These are phyloP conservation scores for Dryadomyces quercivorus DNA, from an alignment of 2,329 filamentous ascomycete genomes.

Conservation along the genomic window DNA sequence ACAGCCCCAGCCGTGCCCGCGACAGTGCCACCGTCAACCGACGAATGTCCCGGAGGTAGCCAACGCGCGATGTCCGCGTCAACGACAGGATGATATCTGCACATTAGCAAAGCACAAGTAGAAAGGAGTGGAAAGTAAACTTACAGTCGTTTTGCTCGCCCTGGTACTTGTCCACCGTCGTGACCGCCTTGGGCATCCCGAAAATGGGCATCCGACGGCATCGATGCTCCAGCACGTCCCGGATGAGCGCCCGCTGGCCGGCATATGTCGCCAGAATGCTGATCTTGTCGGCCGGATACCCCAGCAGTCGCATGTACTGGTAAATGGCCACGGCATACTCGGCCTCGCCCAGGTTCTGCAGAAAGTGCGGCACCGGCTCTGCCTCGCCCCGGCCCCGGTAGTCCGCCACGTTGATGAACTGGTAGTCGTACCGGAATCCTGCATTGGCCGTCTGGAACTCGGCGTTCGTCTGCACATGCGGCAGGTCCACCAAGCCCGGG, in stretches of 20 bases:
- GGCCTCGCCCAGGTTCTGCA: conserved; percentile 92
- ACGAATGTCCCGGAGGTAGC: conserved; percentile 86
- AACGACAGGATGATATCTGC: conserved; percentile 86
- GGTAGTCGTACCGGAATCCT: conserved; percentile 86
- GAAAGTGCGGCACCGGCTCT: conserved; percentile 85
- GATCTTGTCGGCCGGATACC: conserved; percentile 75
- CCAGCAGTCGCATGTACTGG: conserved; percentile 93
- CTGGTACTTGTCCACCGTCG: conserved; percentile 97
- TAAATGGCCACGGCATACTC: conserved; percentile 94
- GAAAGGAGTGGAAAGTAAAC: too few species aligned
- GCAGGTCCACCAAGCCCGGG: conserved; percentile 63
- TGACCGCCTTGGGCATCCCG: conserved; percentile 77
- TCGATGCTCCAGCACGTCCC: conserved; percentile 71
- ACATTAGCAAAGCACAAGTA: too few species aligned
- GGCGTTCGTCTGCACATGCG: conserved; percentile 52
- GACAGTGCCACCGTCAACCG: conserved; percentile 91
- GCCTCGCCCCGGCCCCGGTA: conserved; percentile 85
- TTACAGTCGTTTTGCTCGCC: conserved; percentile 98
- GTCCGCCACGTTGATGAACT: conserved; percentile 90
- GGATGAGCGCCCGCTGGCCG: conserved; percentile 78
- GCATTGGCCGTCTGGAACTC: conserved; percentile 79
- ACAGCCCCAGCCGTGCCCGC: conserved; percentile 79
- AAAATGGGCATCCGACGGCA: conserved; percentile 78
- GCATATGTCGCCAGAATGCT: conserved; percentile 89
- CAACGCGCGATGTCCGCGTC: conserved; percentile 75